Base-by-base conservation (phyloP, 1,284 basidiomycete genomes). In the Trichosporon sp. region DNA sequence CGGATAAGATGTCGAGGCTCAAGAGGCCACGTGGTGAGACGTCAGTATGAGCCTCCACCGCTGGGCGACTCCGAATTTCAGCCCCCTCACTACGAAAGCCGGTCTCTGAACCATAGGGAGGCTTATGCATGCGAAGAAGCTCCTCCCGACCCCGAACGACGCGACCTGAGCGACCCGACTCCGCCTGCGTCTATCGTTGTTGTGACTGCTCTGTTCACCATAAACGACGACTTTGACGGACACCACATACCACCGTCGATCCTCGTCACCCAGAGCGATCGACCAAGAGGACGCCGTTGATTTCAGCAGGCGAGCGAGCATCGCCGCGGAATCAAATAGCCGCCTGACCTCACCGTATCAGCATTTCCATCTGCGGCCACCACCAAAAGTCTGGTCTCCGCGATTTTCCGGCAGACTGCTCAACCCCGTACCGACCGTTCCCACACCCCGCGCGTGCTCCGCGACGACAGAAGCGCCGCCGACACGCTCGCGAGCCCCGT, bases 361-460 rank as follows among this genome's bases (percentile, higher is more conserved):
- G 56, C 33, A n/a, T 21, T 16, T 32, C 34, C 34, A 19, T n/a
- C 14, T 34, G 21, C 36, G 33, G 16, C n/a, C 56, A 31, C 40
- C 40, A 44, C 40, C 46, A 52, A 52, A 52, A 52, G 46, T 52
- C 46, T 33, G 37, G 23, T 25, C 37, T 44, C 56, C 61, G 56
- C 61, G 61, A 63, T 59, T 59, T 63, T 63, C 61, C 57, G 61
- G 59, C 49, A 37, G 27, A 34, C 54, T 21, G n/a, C 31, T 32
- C 29, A 46, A 52, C 25, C 9, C 29, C 34, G 13, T 13, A 33
- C 8, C 13, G 52, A 37, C 33, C 33, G 33, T 8, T 27, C 16
- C 46, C 23, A 14, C 46, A 13, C 46, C 46, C 25, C 9, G 25
- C 46, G 23, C 25, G 46, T 52, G 46, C 40, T 44, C 40, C 19